A percentile compares a stretch with the other conserved stretches of the same genome.
Conservation (phyloP, 768 basidiomycete species). For the Russula ochroleuca region DNA sequence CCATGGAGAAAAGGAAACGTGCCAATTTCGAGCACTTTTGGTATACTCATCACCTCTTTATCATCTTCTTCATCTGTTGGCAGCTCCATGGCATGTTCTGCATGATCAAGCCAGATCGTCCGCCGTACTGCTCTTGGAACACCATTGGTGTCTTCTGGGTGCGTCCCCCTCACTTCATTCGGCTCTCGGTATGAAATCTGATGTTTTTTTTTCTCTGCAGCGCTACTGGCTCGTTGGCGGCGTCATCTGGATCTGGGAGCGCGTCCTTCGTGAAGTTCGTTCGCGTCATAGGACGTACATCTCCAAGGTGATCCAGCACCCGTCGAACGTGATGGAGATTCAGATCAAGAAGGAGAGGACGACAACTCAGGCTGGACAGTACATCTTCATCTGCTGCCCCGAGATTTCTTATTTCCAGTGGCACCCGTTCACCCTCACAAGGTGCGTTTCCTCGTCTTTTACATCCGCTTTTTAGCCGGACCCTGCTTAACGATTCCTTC, state of each 20-base stretch:
- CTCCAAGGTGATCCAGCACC: constrained; percentile 93
- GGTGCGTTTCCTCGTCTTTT: constrained; percentile 38
- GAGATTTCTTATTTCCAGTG: constrained; percentile 94
- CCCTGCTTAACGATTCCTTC: constrained; percentile 1
- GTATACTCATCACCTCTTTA: constrained; percentile 86
- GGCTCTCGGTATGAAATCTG: neutral
- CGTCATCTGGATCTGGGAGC: constrained; percentile 79
- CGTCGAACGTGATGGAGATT: constrained; percentile 88
- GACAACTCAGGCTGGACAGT: constrained; percentile 78
- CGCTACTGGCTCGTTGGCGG: constrained; percentile 90
- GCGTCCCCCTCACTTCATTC: constrained; percentile 31
- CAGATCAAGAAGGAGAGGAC: constrained; percentile 98
- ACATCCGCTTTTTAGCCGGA: constrained; percentile 1
- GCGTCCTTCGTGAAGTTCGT: constrained; percentile 87
- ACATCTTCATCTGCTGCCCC: constrained; percentile 89
- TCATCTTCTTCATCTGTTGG: constrained; percentile 91
- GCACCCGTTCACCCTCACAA: constrained; percentile 95
- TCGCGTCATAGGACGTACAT: constrained; percentile 89
- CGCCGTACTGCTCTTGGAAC: constrained; percentile 82
- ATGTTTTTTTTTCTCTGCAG: constrained; percentile 38
- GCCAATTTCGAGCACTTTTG: constrained; percentile 85
- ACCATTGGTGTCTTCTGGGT: constrained; percentile 95
- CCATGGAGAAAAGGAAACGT: constrained; percentile 72
- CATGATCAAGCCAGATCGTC: constrained; percentile 88
- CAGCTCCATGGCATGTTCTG: constrained; percentile 97